Evolutionary conservation across 1,139 yeast genomes (phyloP).

Genomic region (Wickerhamomyces sp.): DNA sequence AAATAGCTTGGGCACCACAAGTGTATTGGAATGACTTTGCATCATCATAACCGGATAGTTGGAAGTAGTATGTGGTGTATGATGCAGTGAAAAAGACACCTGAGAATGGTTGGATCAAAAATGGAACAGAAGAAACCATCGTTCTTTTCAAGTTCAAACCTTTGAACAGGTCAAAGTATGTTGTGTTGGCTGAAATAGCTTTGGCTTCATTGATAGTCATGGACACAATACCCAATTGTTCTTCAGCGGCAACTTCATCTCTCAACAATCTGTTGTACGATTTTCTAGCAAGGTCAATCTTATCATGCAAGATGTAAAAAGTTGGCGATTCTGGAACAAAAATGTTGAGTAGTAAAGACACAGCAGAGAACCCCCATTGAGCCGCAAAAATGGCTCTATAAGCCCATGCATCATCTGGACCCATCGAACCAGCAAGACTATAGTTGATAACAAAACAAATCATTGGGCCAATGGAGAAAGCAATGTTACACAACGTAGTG

Average conservation of each 20-base stretch:
- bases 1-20: slow-evolving; percentile 27
- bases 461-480: slow-evolving; percentile 28
- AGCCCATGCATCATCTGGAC: slow-evolving; percentile 17
- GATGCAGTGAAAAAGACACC: slow-evolving; percentile 45
- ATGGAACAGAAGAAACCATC: slow-evolving; percentile 38
- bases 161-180: slow-evolving; percentile 41
- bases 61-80: slow-evolving; percentile 34
- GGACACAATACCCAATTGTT: slow-evolving; percentile 21
- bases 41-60: slow-evolving; percentile 28
- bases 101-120: slow-evolving; percentile 42
- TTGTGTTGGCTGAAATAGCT: slow-evolving; percentile 13
- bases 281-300: slow-evolving; percentile 10
- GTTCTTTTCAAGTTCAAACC: slow-evolving; percentile 46
- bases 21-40: slow-evolving; percentile 25
- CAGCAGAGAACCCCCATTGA: slow-evolving; percentile 29
- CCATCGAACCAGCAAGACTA: slow-evolving; percentile 17
- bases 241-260: slow-evolving; percentile 18
- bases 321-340: slow-evolving; percentile 13
- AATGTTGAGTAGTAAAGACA: slow-evolving; percentile 13
- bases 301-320: slow-evolving; percentile 8
- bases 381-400: slow-evolving; percentile 28
- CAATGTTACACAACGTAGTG: slow-evolving; percentile 20
- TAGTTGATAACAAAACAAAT: slow-evolving; percentile 22
- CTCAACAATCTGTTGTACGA: slow-evolving; percentile 16
- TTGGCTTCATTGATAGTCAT: slow-evolving; percentile 28